Evolutionary conservation across 2,329 filamentous ascomycete species (phyloP).

Genomic region (Calonectria ilicicola): DNA sequence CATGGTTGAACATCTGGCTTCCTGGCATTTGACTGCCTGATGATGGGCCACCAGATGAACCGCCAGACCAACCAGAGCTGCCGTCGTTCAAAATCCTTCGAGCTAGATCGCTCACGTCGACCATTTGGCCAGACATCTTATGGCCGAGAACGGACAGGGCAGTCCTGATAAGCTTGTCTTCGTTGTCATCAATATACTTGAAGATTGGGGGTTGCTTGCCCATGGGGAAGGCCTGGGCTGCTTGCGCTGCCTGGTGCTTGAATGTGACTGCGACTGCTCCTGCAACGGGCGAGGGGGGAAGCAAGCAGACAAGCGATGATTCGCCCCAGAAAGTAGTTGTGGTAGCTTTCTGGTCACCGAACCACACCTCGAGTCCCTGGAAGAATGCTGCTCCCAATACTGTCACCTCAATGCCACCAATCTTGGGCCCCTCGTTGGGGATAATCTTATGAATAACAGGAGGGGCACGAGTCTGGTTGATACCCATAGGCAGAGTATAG

Average conservation of each 20-base stretch:
- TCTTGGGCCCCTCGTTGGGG: conserved; percentile 83
- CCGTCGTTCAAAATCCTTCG: conserved; percentile 67
- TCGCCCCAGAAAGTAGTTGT: conserved; percentile 86
- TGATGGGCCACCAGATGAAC: conserved; percentile 53
- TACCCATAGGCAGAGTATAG: conserved; percentile 62
- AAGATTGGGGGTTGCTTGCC: conserved; percentile 66
- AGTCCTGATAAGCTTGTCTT: conserved; percentile 75
- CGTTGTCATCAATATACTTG: conserved; percentile 80
- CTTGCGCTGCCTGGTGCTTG: conserved; percentile 61
- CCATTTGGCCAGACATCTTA: conserved; percentile 73
- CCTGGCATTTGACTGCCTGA: conserved; percentile 57
- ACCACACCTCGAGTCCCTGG: conserved; percentile 83
- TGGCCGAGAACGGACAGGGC: conserved; percentile 74
- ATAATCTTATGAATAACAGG: conserved; percentile 85
- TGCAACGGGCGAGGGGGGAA: conserved; percentile 76
- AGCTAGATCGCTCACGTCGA: conserved; percentile 72
- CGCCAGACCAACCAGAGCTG: conserved; percentile 60
- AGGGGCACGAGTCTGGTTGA: conserved; percentile 59
- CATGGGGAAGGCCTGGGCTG: conserved; percentile 50
- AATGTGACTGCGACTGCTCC: conserved; percentile 80
- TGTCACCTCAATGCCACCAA: conserved; percentile 88
- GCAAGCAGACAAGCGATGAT: conserved; percentile 81
- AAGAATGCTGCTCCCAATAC: conserved; percentile 85
- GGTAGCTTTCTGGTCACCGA: conserved; percentile 74
- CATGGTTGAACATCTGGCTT: conserved; percentile 57